phyloP scores from a whole-genome alignment of 2,329 filamentous ascomycete genomes.

The Cercospora sp. region DNA sequence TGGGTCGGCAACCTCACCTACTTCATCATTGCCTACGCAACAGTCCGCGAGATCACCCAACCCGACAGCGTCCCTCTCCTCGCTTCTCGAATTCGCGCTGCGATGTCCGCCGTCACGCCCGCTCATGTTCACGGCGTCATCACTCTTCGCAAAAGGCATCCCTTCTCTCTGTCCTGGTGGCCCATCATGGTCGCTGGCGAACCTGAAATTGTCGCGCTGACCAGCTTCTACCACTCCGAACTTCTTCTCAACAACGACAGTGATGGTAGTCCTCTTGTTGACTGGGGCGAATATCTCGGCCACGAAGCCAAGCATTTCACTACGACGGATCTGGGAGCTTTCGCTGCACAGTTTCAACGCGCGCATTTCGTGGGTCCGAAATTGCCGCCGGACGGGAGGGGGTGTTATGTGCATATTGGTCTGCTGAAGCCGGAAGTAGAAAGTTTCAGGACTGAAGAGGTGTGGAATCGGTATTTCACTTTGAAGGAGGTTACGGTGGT shows the following conservation, averaged over 20 bases:
- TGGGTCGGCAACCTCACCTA: constrained; percentile 30
- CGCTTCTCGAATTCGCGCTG: constrained; percentile 23
- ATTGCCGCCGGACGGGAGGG: neutral
- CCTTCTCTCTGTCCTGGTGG: constrained; percentile 27
- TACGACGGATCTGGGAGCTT: constrained; percentile 24
- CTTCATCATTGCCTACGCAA: constrained; percentile 23
- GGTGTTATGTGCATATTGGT: constrained; percentile 27
- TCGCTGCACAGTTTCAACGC: constrained; percentile 23
- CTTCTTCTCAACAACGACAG: constrained; percentile 10
- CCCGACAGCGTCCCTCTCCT: constrained; percentile 23
- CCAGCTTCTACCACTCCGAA: constrained; percentile 27
- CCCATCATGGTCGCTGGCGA: constrained; percentile 19
- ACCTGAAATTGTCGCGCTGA: constrained; percentile 23
- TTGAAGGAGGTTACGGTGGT: constrained; percentile 17
- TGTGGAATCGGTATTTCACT: constrained; percentile 23
- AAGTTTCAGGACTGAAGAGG: constrained; percentile 15
- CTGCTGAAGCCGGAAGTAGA: constrained; percentile 23
- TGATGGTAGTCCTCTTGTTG: neutral
- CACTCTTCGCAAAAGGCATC: constrained; percentile 17
- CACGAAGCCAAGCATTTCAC: constrained; percentile 26
- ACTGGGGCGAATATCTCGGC: constrained; percentile 21
- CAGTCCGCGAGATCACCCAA: constrained; percentile 18
- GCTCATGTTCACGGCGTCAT: constrained; percentile 22
- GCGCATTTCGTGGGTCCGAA: constrained; percentile 28
- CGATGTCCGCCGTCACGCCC: constrained; percentile 18